phyloP scores from a whole-genome alignment of 2,329 filamentous ascomycete species.

The Dactylellina leptospora region DNA sequence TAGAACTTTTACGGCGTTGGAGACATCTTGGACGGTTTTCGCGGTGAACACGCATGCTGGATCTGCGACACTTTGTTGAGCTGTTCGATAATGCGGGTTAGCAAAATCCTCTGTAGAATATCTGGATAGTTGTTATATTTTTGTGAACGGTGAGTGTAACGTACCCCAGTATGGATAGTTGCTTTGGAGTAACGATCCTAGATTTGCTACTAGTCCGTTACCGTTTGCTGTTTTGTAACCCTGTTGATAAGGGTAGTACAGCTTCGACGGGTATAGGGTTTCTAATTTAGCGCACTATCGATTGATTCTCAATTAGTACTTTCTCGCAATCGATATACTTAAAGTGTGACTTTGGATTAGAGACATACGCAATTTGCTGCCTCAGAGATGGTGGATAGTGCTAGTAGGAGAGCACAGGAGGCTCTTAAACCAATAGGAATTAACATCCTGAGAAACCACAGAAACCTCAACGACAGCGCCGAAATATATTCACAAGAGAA shows the following conservation, averaged over 20 bases:
- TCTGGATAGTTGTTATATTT: too few relatives aligned
- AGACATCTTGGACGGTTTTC: slow-evolving; percentile 59
- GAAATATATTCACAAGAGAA: too few relatives aligned
- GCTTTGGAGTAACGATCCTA: neutral
- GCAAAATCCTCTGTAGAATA: too few relatives aligned
- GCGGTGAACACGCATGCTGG: slow-evolving; percentile 44
- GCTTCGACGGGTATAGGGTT: slow-evolving; percentile 13
- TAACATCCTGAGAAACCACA: slow-evolving; percentile 11
- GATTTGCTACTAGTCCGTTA: slow-evolving; percentile 9
- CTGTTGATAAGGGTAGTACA: slow-evolving; percentile 10
- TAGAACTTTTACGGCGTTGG: slow-evolving; percentile 59
- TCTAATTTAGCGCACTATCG: slow-evolving; percentile 30
- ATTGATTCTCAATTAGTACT: neutral
- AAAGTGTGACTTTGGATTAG: neutral
- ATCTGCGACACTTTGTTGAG: slow-evolving; percentile 21
- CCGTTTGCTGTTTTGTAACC: slow-evolving; percentile 25
- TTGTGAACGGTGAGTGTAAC: slow-evolving; percentile 2
- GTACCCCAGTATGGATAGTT: slow-evolving; percentile 35
- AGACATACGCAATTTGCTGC: slow-evolving; percentile 25
- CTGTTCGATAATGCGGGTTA: slow-evolving; percentile 15
- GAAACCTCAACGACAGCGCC: too few relatives aligned
- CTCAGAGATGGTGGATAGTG: neutral
- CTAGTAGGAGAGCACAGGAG: slow-evolving; percentile 1
- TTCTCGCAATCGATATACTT: too few relatives aligned
- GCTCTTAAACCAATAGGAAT: neutral